These are phyloP conservation scores for Omphalea diandra DNA, from an alignment of 441 rosid species.

Conservation along the genomic window DNA sequence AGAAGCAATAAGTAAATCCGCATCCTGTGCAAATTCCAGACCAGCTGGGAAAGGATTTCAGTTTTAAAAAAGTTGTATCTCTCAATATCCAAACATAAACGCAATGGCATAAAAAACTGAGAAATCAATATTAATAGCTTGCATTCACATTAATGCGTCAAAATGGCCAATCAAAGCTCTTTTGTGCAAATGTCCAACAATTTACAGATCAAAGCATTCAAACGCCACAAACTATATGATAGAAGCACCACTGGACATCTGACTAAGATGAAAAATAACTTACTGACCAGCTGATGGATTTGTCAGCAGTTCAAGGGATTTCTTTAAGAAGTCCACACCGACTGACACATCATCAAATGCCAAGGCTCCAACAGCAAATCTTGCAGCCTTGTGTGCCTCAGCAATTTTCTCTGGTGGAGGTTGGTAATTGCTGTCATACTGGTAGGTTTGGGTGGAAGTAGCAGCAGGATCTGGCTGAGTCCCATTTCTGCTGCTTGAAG, in stretches of 20 bases:
- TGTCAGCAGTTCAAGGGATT: constrained; percentile 89
- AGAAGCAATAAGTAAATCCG: background rate
- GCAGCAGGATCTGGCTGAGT: constrained; percentile 40
- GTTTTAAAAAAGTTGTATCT: background rate
- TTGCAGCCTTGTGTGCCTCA: constrained; percentile 95
- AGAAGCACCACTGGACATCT: background rate
- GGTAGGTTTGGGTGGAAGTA: constrained; percentile 40
- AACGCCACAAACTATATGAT: constrained; percentile 9
- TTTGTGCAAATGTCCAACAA: constrained; percentile 19
- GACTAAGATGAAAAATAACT: constrained; percentile 19
- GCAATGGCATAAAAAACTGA: background rate
- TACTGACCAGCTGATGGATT: constrained; percentile 71
- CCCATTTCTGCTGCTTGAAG: constrained; percentile 48
- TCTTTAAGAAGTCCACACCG: constrained; percentile 73
- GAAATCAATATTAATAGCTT: background rate
- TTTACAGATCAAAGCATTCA: constrained; percentile 31
- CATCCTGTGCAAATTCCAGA: background rate
- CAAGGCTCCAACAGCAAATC: constrained; percentile 93
- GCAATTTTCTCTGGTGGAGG: constrained; percentile 83
- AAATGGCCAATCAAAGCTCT: constrained; percentile 1
- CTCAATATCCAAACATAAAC: background rate
- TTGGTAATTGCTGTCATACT: constrained; percentile 75
- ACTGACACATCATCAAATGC: constrained; percentile 88
- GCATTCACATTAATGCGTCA: constrained; percentile 15
- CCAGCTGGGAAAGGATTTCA: background rate